Evolutionary conservation across 2,329 filamentous ascomycete genomes (phyloP).

Genomic region (Penicillium rolfsii): DNA sequence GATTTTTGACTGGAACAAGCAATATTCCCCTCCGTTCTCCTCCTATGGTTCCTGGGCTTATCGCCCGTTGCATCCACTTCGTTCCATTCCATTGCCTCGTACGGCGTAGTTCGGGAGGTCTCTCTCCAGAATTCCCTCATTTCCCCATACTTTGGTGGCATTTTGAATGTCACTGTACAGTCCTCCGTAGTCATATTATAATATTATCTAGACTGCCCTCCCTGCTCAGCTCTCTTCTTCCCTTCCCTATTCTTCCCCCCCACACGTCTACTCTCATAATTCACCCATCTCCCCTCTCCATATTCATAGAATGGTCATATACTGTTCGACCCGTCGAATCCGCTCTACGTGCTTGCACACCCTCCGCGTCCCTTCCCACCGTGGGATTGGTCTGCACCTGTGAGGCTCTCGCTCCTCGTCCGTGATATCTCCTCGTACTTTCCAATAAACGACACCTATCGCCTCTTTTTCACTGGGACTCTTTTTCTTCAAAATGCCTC

Average conservation of each 20-base stretch:
- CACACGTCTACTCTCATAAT: not conserved
- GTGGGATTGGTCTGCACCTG: slow-evolving; percentile 35
- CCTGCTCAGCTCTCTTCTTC: slow-evolving; percentile 1
- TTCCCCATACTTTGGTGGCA: slow-evolving; percentile 1
- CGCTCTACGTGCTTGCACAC: slow-evolving; percentile 41
- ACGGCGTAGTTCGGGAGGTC: slow-evolving; percentile 3
- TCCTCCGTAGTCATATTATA: too few relatives aligned
- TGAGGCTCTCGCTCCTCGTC: slow-evolving; percentile 24
- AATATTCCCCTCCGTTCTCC: slow-evolving; percentile 4
- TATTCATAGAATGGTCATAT: slow-evolving; percentile 34
- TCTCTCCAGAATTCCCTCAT: slow-evolving; percentile 7
- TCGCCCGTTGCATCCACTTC: slow-evolving; percentile 20
- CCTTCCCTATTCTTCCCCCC: not conserved
- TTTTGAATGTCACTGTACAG: not conserved
- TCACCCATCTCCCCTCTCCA: not conserved
- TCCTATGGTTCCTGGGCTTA: slow-evolving; percentile 22
- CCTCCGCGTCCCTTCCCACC: slow-evolving; percentile 36
- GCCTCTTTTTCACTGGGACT: slow-evolving; percentile 1
- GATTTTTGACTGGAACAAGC: not conserved
- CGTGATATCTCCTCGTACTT: slow-evolving; percentile 13
- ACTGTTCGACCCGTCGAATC: slow-evolving; percentile 21
- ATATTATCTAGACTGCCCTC: not conserved
- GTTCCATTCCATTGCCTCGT: slow-evolving; percentile 7
- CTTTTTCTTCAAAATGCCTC: slow-evolving; percentile 36
- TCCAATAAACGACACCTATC: slow-evolving; percentile 3